phyloP scores from a whole-genome alignment of 345 rosid genomes.

The Brassica rapa region DNA sequence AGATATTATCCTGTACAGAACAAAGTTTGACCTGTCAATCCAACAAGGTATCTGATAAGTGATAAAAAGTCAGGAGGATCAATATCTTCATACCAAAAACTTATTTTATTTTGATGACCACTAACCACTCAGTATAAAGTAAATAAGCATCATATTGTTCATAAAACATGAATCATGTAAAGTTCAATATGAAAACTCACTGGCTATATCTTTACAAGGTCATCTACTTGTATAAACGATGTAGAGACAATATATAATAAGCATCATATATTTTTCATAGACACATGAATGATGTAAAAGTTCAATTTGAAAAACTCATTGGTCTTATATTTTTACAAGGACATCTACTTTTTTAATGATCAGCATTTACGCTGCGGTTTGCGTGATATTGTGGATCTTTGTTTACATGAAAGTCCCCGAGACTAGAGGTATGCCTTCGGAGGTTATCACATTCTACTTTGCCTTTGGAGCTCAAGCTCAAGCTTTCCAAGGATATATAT shows the following conservation, averaged over 20 bases:
- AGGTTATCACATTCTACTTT: conserved; percentile 93
- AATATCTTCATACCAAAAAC: neutral
- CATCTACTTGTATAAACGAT: conserved; percentile 10
- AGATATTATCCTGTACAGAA: conserved; percentile 22
- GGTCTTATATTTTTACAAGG: conserved; percentile 20
- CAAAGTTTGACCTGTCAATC: conserved; percentile 39
- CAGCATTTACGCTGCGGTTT: conserved; percentile 61
- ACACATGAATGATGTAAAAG: conserved; percentile 23
- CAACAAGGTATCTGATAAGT: conserved; percentile 14
- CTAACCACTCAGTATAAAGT: conserved; percentile 4
- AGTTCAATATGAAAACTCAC: conserved; percentile 14
- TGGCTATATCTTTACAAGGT: conserved; percentile 23
- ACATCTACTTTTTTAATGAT: conserved; percentile 9
- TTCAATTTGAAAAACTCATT: conserved; percentile 13
- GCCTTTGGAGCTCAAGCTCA: conserved; percentile 66
- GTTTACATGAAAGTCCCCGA: conserved; percentile 95
- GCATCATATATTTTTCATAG: neutral
- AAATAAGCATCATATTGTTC: neutral
- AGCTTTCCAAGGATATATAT: conserved; percentile 19
- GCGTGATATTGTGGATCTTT: conserved; percentile 42
- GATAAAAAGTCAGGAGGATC: conserved; percentile 23
- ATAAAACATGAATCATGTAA: conserved; percentile 29
- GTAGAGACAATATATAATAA: neutral
- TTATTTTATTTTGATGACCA: neutral
- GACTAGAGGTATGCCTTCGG: conserved; percentile 98